Evolutionary conservation across 129 eudicot species (phyloP), one percentile per base, ranked within the genome.

Genomic region (Flaveria sonorensis): DNA sequence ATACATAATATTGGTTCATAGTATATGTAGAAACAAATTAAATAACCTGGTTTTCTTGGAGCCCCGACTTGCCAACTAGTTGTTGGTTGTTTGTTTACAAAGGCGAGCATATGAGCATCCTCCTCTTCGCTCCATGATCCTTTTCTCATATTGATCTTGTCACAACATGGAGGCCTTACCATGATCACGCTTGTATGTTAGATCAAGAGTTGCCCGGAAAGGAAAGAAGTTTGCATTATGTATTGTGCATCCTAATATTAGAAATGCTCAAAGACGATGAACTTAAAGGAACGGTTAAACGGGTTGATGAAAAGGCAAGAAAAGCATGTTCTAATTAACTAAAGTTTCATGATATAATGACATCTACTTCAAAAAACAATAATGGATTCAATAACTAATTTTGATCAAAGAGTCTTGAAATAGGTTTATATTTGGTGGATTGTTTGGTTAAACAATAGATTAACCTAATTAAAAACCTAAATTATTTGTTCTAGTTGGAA

Each of bases 371-470:
- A 2, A 42, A 63, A 76, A 43, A 55, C 21, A 23, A 8, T 12
- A 74, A 80, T 43, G 43, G 45, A 66, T 26, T 61, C 51, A 63
- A 51, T 52, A 82, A 76, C 67, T 71, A 77, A 53, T 55, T 77
- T 77, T 77, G 84, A 77, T 77, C 51, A 63, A 79, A 62, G 82
- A 81, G 87, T 53, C 52, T 77, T 53, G 32, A 67, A 74, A 71
- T 81, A 83, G 97, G 90, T 85, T 81, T 66, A 79, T 75, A 65
- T 86, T 88, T 86, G 88, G 88, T 91, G 88, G 84, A 43, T 86
- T 47, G 73, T 83, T 77, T 83, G 87, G 94, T 91, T 83, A 83
- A 81, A 45, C 42, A 79, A 84, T 77, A 61, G 84, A 72, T 70
- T 71, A 69, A 69, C 68, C 56, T 68, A 77, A 67, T 42, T 40